Conservation (phyloP, 306 rosid species). For the Sindora glabra region DNA sequence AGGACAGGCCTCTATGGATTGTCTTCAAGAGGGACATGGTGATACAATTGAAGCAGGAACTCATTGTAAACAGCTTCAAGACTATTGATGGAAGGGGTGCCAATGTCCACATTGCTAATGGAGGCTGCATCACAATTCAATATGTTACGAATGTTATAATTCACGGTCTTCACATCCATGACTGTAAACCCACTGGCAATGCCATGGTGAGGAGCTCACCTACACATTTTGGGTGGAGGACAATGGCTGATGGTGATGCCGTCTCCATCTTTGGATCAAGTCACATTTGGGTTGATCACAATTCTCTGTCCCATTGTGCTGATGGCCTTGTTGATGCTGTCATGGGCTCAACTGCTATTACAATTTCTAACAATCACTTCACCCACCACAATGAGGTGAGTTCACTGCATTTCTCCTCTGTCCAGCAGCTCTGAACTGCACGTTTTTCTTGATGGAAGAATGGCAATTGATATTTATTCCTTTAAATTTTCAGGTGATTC, state of each 20-base stretch:
- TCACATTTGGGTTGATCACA: slow-evolving; percentile 94
- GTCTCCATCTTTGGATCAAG: slow-evolving; percentile 93
- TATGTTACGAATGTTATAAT: slow-evolving; percentile 73
- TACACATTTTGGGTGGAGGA: slow-evolving; percentile 87
- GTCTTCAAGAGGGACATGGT: slow-evolving; percentile 98
- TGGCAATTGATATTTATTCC: not conserved
- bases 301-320: slow-evolving; percentile 87
- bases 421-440: not conserved
- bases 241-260: slow-evolving; percentile 95
- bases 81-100: slow-evolving; percentile 91
- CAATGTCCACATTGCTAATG: slow-evolving; percentile 91
- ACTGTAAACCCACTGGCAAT: slow-evolving; percentile 90
- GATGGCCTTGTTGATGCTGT: slow-evolving; percentile 98
- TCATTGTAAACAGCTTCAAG: slow-evolving; percentile 88
- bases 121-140: slow-evolving; percentile 87
- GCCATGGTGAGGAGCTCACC: slow-evolving; percentile 97
- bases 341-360: slow-evolving; percentile 92
- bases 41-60: slow-evolving; percentile 83
- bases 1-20: slow-evolving; percentile 83
- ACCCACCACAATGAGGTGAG: slow-evolving; percentile 99
- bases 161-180: slow-evolving; percentile 90
- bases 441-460: not conserved
- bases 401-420: slow-evolving; percentile 2
- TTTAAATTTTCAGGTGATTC: slow-evolving; percentile 68
- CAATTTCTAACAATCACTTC: slow-evolving; percentile 90